phyloP scores from a whole-genome alignment of 345 rosid genomes.

The Aegle marmelos region DNA sequence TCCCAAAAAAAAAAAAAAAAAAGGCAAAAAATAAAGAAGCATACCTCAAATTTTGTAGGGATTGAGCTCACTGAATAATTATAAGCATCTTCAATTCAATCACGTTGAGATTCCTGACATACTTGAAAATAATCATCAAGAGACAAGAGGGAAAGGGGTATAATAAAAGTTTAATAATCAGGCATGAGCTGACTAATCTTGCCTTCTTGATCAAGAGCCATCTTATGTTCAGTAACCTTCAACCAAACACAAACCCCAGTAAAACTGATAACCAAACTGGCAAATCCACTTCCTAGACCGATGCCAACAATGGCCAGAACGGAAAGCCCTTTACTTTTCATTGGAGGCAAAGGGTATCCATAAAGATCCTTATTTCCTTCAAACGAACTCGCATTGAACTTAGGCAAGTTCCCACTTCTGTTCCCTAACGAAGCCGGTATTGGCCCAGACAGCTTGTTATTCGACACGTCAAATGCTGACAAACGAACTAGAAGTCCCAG shows the following conservation, averaged over 20 bases:
- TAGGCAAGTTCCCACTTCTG: conserved; percentile 58
- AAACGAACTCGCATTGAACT: conserved; percentile 72
- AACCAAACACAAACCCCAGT: conserved; percentile 91
- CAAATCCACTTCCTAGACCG: conserved; percentile 90
- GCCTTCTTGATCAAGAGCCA: conserved; percentile 61
- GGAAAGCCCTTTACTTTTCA: conserved; percentile 64
- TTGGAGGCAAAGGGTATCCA: conserved; percentile 80
- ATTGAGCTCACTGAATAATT: background rate
- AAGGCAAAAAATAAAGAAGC: background rate
- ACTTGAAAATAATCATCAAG: conserved; percentile 9
- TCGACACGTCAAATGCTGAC: conserved; percentile 78
- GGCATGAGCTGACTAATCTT: conserved; percentile 80
- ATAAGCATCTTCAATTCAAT: background rate
- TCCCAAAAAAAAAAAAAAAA: background rate
- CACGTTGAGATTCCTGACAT: conserved; percentile 10
- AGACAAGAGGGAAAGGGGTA: background rate
- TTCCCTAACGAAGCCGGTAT: conserved; percentile 66
- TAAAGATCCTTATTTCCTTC: conserved; percentile 72
- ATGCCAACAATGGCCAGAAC: conserved; percentile 89
- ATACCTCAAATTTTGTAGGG: conserved; percentile 12
- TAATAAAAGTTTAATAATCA: conserved; percentile 36
- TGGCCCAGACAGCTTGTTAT: conserved; percentile 63
- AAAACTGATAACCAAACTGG: conserved; percentile 80
- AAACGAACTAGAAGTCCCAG: conserved; percentile 66
- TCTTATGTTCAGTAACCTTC: conserved; percentile 62